Percentiles rank a stretch among this genome's conserved stretches.
Evolutionary conservation across 306 rosid genomes (phyloP).

Genomic region (Glycyrrhiza uralensis): DNA sequence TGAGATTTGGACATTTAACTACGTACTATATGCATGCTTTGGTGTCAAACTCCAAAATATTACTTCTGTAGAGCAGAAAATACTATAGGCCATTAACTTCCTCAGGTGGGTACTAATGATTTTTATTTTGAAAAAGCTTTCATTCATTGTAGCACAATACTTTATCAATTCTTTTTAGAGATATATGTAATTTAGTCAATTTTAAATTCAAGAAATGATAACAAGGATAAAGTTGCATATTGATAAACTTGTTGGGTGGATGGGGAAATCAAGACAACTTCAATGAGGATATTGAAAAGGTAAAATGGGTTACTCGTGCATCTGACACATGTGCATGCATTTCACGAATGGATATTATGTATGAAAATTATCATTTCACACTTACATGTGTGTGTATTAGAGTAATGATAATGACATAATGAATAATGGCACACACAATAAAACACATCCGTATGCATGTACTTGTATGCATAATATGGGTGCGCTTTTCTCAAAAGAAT

Average conservation of each 20-base stretch:
- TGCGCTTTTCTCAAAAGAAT: neutral
- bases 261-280: constrained; percentile 7
- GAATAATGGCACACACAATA: neutral
- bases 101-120: neutral
- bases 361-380: neutral
- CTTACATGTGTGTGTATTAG: neutral
- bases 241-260: constrained; percentile 25
- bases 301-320: constrained; percentile 4
- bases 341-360: neutral
- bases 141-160: neutral
- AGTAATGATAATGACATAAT: neutral
- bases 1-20: too few relatives aligned
- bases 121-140: neutral
- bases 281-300: constrained; percentile 9
- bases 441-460: neutral
- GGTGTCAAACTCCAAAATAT: neutral
- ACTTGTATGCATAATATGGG: neutral
- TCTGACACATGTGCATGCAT: constrained; percentile 20
- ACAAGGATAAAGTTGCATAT: constrained; percentile 19
- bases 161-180: neutral
- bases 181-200: neutral
- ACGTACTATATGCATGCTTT: too few relatives aligned
- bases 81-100: neutral
- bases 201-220: constrained; percentile 12
- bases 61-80: neutral